These are phyloP conservation scores for Agroathelia rolfsii DNA, from an alignment of 1,284 basidiomycete species.

Conservation along the genomic window DNA sequence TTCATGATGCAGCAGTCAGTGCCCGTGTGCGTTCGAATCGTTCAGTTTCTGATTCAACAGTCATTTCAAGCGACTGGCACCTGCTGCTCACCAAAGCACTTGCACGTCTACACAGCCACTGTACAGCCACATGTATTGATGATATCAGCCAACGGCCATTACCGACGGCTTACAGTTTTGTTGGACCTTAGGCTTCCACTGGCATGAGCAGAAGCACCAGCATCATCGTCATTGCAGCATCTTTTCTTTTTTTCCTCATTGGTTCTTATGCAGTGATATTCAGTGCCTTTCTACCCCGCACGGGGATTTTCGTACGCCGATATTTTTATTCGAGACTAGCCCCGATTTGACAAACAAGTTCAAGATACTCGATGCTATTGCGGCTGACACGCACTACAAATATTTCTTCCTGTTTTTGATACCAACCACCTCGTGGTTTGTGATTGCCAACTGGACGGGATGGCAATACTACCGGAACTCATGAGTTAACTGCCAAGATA, in stretches of 20 bases:
- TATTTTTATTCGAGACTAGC: conserved; percentile 2
- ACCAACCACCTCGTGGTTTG: conserved; percentile 76
- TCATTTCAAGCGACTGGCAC: too few relatives aligned
- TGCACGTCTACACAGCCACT: too few relatives aligned
- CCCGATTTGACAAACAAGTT: conserved; percentile 13
- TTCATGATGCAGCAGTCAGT: too few relatives aligned
- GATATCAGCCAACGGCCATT: too few relatives aligned
- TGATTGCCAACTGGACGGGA: conserved; percentile 94
- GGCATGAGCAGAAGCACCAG: conserved; percentile 29
- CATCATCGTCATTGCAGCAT: conserved; percentile 36
- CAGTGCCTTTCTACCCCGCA: conserved; percentile 50
- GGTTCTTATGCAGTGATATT: conserved; percentile 57
- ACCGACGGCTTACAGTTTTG: too few relatives aligned
- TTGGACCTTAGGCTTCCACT: too few relatives aligned
- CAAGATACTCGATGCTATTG: conserved; percentile 54
- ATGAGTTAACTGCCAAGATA: too few relatives aligned
- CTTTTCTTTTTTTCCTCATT: conserved; percentile 43
- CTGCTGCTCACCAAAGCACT: too few relatives aligned
- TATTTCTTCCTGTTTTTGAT: conserved; percentile 75
- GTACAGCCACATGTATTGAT: too few relatives aligned
- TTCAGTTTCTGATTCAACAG: too few relatives aligned
- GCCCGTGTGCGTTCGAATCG: too few relatives aligned
- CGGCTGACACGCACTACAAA: conserved; percentile 78
- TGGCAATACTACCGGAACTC: conserved; percentile 93
- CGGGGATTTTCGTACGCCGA: conserved; percentile 37